Evolutionary conservation across 1,284 basidiomycete species (phyloP).

Genomic region (Vanrija pseudolonga): DNA sequence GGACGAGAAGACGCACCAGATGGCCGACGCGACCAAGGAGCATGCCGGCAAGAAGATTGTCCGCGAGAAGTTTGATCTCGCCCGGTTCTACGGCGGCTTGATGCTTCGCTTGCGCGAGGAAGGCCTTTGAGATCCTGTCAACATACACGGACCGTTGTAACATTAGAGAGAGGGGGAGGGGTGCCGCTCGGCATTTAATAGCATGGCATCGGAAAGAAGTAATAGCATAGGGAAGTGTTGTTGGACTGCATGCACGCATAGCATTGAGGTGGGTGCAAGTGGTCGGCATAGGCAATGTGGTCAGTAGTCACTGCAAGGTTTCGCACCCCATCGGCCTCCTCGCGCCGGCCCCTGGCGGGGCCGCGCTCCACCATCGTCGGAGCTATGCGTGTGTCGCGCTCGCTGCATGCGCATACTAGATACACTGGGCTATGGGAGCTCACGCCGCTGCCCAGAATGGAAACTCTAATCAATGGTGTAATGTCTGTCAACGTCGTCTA

Average conservation of each 20-base stretch:
- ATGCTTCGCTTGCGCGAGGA: constrained; percentile 49
- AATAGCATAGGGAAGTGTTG: not conserved
- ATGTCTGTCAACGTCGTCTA: no score
- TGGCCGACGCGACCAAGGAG: constrained; percentile 36
- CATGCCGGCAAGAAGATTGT: constrained; percentile 24
- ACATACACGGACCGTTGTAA: not conserved
- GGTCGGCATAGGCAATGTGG: no score
- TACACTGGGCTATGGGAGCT: no score
- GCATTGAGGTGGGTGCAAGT: no score
- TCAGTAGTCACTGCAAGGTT: no score
- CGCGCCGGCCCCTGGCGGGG: no score
- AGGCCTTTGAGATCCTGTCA: constrained; percentile 32
- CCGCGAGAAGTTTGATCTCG: constrained; percentile 48
- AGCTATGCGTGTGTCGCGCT: no score
- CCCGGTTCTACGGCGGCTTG: constrained; percentile 48
- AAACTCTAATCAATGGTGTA: no score
- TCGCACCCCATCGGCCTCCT: no score
- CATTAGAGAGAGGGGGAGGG: not conserved
- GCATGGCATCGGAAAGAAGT: constrained; percentile 1
- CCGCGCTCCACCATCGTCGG: no score
- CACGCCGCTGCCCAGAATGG: no score
- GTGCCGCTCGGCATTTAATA: not conserved
- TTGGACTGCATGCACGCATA: not conserved
- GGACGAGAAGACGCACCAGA: constrained; percentile 31
- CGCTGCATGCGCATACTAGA: no score